Conservation (phyloP, 768 basidiomycete genomes). For the Termitomyces titanicus region DNA sequence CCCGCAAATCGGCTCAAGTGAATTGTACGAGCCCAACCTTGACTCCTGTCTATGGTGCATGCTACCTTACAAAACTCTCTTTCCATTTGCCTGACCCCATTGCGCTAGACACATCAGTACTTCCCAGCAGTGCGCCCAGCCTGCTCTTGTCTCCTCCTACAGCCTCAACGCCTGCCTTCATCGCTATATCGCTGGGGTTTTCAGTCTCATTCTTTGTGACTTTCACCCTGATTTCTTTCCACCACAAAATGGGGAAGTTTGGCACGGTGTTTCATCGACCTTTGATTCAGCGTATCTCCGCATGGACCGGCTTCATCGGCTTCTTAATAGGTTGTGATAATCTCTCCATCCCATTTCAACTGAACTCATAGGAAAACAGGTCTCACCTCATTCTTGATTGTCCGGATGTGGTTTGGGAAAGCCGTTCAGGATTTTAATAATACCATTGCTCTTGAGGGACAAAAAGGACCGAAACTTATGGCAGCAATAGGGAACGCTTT, state of each 20-base stretch:
- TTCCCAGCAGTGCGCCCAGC: constrained; percentile 54
- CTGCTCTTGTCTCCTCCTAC: constrained; percentile 58
- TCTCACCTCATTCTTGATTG: constrained; percentile 62
- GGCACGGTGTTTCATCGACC: constrained; percentile 52
- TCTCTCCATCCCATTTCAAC: neutral
- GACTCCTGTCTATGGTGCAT: constrained; percentile 57
- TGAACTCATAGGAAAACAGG: constrained; percentile 35
- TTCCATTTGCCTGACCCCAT: neutral
- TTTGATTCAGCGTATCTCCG: constrained; percentile 50
- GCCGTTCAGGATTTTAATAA: constrained; percentile 75
- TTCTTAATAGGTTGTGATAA: constrained; percentile 59
- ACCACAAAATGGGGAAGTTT: constrained; percentile 56
- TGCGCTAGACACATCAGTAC: constrained; percentile 55
- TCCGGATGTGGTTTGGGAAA: constrained; percentile 82
- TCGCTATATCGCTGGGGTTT: constrained; percentile 57
- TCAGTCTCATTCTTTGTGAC: constrained; percentile 60
- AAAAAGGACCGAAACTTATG: constrained; percentile 52
- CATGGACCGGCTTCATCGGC: constrained; percentile 76
- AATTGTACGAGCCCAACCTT: constrained; percentile 56
- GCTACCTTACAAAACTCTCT: constrained; percentile 12
- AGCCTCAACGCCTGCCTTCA: constrained; percentile 56
- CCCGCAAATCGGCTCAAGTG: constrained; percentile 42
- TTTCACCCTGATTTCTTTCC: constrained; percentile 64
- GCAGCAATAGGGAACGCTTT: constrained; percentile 71
- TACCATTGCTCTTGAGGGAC: constrained; percentile 49